phyloP scores from a whole-genome alignment of 805 yeast genomes.

The Pichia eremophila region DNA sequence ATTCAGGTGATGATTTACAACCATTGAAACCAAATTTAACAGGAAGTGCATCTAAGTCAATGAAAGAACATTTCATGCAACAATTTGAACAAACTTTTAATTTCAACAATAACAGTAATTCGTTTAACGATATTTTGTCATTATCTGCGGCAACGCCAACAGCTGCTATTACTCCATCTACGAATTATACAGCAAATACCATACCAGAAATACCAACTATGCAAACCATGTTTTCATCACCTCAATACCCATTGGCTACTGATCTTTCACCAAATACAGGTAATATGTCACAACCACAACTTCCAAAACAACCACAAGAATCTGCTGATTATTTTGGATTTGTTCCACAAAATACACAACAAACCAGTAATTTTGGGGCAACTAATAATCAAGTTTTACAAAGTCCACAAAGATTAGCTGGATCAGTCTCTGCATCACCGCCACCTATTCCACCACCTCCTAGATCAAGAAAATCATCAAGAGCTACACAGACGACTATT shows the following conservation, averaged over 20 bases:
- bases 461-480: slow-evolving; percentile 19
- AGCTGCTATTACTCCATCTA: background rate
- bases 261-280: background rate
- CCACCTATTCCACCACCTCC: slow-evolving; percentile 24
- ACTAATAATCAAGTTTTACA: background rate
- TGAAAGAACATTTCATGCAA: slow-evolving; percentile 21
- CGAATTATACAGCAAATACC: background rate
- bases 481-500: slow-evolving; percentile 11
- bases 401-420: slow-evolving; percentile 15
- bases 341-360: background rate
- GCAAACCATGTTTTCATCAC: background rate
- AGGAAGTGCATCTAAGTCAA: slow-evolving; percentile 46
- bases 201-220: background rate
- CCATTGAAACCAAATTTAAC: slow-evolving; percentile 43
- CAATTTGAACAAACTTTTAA: slow-evolving; percentile 14
- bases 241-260: background rate
- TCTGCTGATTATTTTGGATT: slow-evolving; percentile 2
- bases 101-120: slow-evolving; percentile 1
- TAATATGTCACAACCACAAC: slow-evolving; percentile 2
- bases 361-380: background rate
- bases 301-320: background rate
- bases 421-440: slow-evolving; percentile 9
- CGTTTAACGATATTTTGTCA: slow-evolving; percentile 1
- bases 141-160: slow-evolving; percentile 7
- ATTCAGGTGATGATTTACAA: slow-evolving; percentile 10